Evolutionary conservation across 1,139 yeast genomes (phyloP), one percentile per base, ranked within the genome.

Genomic region (Geotrichum fermentans): DNA sequence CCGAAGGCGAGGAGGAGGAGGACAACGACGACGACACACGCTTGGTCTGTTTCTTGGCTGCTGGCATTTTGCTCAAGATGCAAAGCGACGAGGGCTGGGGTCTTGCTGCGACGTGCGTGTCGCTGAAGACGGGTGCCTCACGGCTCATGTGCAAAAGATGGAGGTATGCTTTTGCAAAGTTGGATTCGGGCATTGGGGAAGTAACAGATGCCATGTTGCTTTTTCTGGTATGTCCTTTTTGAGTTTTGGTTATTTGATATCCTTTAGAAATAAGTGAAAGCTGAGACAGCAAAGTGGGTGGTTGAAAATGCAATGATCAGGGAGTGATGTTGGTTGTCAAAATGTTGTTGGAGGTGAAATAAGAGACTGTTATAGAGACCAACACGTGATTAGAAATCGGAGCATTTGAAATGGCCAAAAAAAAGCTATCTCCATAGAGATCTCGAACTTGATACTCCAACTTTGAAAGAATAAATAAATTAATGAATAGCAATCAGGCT

Each of bases 11-110:
- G 17, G 20, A 4, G 11, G 20, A 3, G n/a, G 34, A 30, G 17
- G 34, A 5, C 4, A 11, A 30, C n/a, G 34, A 6, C n/a, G n/a
- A n/a, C 14, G 34, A 30, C n/a, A 18, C 24, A 6, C 49, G 40
- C 21, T 33, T 33, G 29, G 20, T 28, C 28, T 30, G 26, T 24
- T 24, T 29, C 26, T 39, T 45, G 24, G 49, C 28, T 3, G 22
- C 35, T 7, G 40, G 49, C 43, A 45, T 45, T 36, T 45, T 39
- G 35, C 37, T 30, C 28, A 45, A 17, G 18, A 29, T 34, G 17
- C 29, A 24, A 21, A n/a, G 18, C 29, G 33, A 11, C 18, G 16
- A 40, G 34, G 21, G 22, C 10, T 20, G 30, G 40, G 29, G 20
- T 20, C 22, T 32, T 14, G 43, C 14, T 5, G 40, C 44, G n/a